Evolutionary conservation across 805 yeast genomes (phyloP).

Genomic region (Brettanomyces nanus): DNA sequence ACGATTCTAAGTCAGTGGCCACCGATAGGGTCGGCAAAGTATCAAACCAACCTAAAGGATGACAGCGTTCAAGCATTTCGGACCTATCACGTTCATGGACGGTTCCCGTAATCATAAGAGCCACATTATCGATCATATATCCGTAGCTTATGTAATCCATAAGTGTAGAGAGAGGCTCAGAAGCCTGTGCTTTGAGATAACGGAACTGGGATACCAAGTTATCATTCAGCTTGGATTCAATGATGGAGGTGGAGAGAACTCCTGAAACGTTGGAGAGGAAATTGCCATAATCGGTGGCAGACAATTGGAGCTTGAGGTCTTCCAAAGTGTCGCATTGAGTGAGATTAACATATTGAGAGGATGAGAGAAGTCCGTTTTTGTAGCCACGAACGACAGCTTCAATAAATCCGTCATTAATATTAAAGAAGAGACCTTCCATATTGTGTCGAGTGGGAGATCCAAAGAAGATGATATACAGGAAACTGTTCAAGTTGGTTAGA

Average conservation of each 20-base stretch:
- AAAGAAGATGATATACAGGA: not conserved
- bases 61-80: constrained; percentile 85
- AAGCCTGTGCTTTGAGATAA: constrained; percentile 76
- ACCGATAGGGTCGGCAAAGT: constrained; percentile 91
- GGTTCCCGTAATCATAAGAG: constrained; percentile 93
- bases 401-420: constrained; percentile 80
- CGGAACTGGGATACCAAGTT: constrained; percentile 79
- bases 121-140: constrained; percentile 97
- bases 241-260: constrained; percentile 77
- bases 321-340: constrained; percentile 95
- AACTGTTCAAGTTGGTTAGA: not conserved
- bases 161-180: constrained; percentile 70
- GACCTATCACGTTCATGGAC: constrained; percentile 87
- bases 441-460: not conserved
- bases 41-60: constrained; percentile 98
- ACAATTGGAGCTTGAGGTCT: constrained; percentile 86
- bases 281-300: constrained; percentile 94
- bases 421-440: constrained; percentile 94
- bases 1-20: constrained; percentile 90
- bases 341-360: constrained; percentile 79
- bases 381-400: constrained; percentile 96
- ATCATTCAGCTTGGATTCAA: constrained; percentile 69
- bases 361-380: constrained; percentile 69
- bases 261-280: constrained; percentile 77
- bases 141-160: constrained; percentile 92